These are phyloP conservation scores for Lagenidium giganteum DNA, from an alignment of 352 stramenopile genomes.

Conservation along the genomic window DNA sequence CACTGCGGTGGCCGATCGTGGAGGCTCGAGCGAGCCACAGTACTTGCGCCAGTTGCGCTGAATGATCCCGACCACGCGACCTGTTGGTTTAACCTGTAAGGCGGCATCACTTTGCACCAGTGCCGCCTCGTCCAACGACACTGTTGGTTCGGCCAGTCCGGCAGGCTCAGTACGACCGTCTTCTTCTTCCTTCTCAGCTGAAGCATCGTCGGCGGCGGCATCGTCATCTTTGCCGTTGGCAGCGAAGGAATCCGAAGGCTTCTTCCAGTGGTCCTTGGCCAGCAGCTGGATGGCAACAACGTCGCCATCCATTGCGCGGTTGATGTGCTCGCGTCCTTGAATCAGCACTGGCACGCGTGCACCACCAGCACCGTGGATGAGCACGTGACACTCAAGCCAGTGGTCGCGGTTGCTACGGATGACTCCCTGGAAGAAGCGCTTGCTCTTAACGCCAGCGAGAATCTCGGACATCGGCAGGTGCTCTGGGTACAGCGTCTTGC, in stretches of 20 bases:
- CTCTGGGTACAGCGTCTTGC: constrained; percentile 66
- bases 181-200: constrained; percentile 28
- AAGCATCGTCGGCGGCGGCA: constrained; percentile 35
- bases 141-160: constrained; percentile 58
- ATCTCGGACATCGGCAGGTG: constrained; percentile 75
- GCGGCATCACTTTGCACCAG: constrained; percentile 48
- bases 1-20: constrained; percentile 34
- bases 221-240: constrained; percentile 34
- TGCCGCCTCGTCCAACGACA: constrained; percentile 53
- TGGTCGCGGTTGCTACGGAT: constrained; percentile 86
- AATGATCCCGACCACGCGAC: constrained; percentile 88
- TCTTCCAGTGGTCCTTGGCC: constrained; percentile 76
- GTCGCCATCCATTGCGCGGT: constrained; percentile 97
- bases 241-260: constrained; percentile 63
- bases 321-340: constrained; percentile 87
- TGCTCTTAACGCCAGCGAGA: constrained; percentile 83
- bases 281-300: constrained; percentile 95
- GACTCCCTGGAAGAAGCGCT: constrained; percentile 85
- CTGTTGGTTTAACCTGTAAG: constrained; percentile 60
- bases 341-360: constrained; percentile 69
- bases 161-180: constrained; percentile 18
- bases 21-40: constrained; percentile 90
- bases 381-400: constrained; percentile 73
- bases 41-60: constrained; percentile 93
- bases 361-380: constrained; percentile 65